Evolutionary conservation across 352 stramenopile species (phyloP), one percentile per base, ranked within the genome.

Genomic region (Saprolegnia parasitica): DNA sequence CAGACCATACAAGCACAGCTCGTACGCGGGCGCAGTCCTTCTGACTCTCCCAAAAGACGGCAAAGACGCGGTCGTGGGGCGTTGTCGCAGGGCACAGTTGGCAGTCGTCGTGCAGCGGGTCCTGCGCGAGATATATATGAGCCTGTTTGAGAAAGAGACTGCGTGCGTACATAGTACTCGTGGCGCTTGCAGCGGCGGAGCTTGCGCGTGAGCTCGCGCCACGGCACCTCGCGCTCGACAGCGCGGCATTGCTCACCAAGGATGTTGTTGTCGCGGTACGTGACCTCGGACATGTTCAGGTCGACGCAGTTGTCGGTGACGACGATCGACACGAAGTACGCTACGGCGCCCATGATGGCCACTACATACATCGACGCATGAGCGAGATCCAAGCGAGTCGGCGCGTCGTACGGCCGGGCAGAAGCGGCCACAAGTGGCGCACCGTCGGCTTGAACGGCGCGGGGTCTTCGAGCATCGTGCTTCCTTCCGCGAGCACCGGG

Each of bases 141-240:
- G 1, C 5, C 21, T 5, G 4, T 21, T 15, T 39, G 20, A 20
- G n/a, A 2, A 49, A 24, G 24, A 0, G 6, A 15, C 6, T 26
- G n/a, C 24, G 9, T 6, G 8, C 54, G 11, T 67, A 67, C 58
- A 21, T 67, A 67, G 58, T 67, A 67, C 23, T 67, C 58, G 40
- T 67, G 58, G 24, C 58, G 58, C 6, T 16, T 13, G 32, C 58
- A 67, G 18, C n/a, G 24, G 21, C 50, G 49, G n/a, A 67, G 24
- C 26, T 67, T 67, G 37, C 58, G 58, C 40, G 49, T 40, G 40
- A 67, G 58, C 40, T 67, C 58, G n/a, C 26, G 58, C 37, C 58
- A 67, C n/a, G 39, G 37, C 37, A 67, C 58, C 13, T 40, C 29
- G 13, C 35, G 35, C 4, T 67, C 58, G 16, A 67, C 42, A 18